Conservation (phyloP, 2,329 filamentous ascomycete species). For the Orbilia brochopaga region DNA sequence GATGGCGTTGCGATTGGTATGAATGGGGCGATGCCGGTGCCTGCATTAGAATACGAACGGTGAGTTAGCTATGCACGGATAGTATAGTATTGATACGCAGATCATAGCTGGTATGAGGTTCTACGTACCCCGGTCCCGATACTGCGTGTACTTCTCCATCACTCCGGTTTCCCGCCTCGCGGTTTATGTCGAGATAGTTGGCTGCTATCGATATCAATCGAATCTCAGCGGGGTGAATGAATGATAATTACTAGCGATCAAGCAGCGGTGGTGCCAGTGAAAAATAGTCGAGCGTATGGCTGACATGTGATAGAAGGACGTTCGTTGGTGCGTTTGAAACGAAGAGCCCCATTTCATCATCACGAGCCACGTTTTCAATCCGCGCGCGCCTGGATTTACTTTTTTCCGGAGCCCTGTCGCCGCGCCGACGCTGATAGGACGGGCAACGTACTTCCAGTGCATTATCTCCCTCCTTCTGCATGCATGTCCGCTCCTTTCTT, state of each 20-base stretch:
- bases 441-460: too few relatives aligned
- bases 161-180: constrained; percentile 6
- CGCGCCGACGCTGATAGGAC: background rate
- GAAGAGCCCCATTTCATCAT: constrained; percentile 23
- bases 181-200: background rate
- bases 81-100: constrained; percentile 2
- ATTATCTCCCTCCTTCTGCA: background rate
- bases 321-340: too few relatives aligned
- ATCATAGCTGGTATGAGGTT: background rate
- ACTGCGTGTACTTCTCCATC: constrained; percentile 97
- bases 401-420: constrained; percentile 25
- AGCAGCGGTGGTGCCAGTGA: background rate
- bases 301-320: constrained; percentile 43
- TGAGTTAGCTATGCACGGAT: constrained; percentile 47
- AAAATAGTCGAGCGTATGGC: background rate
- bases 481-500: background rate
- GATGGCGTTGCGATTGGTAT: constrained; percentile 76
- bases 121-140: constrained; percentile 78
- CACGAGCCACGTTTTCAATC: constrained; percentile 36
- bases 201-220: background rate
- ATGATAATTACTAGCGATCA: background rate
- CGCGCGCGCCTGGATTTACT: constrained; percentile 33
- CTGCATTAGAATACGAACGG: constrained; percentile 61
- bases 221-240: background rate
- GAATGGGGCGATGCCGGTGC: constrained; percentile 95